Evolutionary conservation across 208 protist genomes (phyloP), one percentile per base, ranked within the genome.

Genomic region (Angomonas deanei): DNA sequence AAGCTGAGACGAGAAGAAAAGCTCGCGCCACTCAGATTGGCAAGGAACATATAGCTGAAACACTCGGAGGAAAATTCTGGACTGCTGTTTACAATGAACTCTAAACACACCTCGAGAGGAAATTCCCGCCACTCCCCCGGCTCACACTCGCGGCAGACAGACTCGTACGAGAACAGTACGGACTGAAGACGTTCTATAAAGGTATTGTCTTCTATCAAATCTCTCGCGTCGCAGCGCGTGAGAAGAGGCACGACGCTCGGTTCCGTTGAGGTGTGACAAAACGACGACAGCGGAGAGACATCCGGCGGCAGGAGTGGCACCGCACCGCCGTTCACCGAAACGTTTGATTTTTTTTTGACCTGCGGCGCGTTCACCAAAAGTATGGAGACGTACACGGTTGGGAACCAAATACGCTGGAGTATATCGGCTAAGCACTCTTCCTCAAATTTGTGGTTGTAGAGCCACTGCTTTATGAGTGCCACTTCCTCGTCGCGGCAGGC

Each of bases 401-500:
- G 90, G 38, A 64, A 56, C 87, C 90, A 96, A 56, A 93, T 80
- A 31, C 88, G 82, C 36, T 59, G 33, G 55, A 89, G 27, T 48
- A 92, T 66, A 21, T 70, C 38, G 33, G 58, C 58, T 1, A 61
- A 76, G 17, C 70, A 56, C 28, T 66, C 64, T 30, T 82, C 77
- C 0, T 61, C 57, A 49, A n/a, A n/a, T n/a, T 89, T 38, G 68
- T 77, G 72, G 8, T 47, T 50, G 17, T 79, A 52, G 3, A 91
- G 58, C 74, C 85, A 93, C 27, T 26, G 49, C 27, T 62, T 58
- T 32, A 92, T 76, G 36, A 64, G 38, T 17, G 48, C 56, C 24
- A 68, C 57, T 34, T 86, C 84, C 53, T 78, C 61, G 39, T 85
- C 72, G 36, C 90, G 84, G 6, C 82, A 80, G 32, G 70, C 39